These are phyloP conservation scores for Arachis monticola DNA, from an alignment of 331 rosid species.

Conservation along the genomic window DNA sequence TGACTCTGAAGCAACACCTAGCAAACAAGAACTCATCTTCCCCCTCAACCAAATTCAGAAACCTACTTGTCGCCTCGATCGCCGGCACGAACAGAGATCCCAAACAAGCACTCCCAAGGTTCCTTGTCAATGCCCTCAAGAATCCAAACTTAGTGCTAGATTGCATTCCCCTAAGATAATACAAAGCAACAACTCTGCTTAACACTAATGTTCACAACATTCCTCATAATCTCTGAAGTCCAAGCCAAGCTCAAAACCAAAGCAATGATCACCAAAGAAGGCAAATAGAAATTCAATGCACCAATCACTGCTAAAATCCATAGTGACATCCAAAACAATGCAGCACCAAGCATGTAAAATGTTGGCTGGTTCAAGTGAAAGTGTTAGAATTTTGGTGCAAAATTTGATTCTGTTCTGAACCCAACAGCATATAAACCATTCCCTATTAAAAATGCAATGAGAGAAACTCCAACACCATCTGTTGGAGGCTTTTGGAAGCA, in stretches of 20 bases:
- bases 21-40: slow-evolving; percentile 99
- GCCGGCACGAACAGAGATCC: slow-evolving; percentile 88
- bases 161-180: slow-evolving; percentile 96
- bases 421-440: slow-evolving; percentile 95
- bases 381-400: slow-evolving; percentile 65
- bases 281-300: slow-evolving; percentile 73
- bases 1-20: slow-evolving; percentile 84
- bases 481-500: slow-evolving; percentile 87
- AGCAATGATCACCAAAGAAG: slow-evolving; percentile 63
- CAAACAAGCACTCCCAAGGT: slow-evolving; percentile 93
- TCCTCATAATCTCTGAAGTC: slow-evolving; percentile 95
- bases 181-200: slow-evolving; percentile 86
- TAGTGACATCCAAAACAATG: slow-evolving; percentile 88
- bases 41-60: slow-evolving; percentile 85
- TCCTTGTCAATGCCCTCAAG: slow-evolving; percentile 76
- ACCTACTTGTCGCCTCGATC: slow-evolving; percentile 82
- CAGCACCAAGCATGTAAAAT: slow-evolving; percentile 73
- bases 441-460: slow-evolving; percentile 77
- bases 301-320: slow-evolving; percentile 89
- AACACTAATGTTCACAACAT: slow-evolving; percentile 80
- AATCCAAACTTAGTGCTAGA: slow-evolving; percentile 76
- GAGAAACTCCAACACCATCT: slow-evolving; percentile 81
- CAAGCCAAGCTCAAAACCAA: slow-evolving; percentile 76
- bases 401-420: slow-evolving; percentile 65
- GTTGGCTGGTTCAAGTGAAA: slow-evolving; percentile 78